Percentiles rank a stretch among this genome's conserved stretches.
Evolutionary conservation across 2,329 filamentous ascomycete species (phyloP).

Genomic region (Colletotrichum filicis): DNA sequence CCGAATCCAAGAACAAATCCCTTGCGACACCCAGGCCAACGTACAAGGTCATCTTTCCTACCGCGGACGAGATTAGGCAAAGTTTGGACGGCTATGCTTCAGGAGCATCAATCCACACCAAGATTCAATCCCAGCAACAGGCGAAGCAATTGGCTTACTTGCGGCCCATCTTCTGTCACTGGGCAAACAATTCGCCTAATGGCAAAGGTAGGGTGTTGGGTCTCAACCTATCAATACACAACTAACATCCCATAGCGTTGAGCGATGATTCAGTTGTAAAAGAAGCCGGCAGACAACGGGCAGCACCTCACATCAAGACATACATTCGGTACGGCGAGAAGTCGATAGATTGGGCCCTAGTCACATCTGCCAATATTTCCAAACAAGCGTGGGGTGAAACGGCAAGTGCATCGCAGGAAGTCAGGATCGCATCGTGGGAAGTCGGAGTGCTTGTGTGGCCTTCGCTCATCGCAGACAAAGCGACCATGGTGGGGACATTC

Average conservation of each 20-base stretch:
- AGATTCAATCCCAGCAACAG: conserved; percentile 76
- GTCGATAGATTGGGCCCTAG: conserved; percentile 82
- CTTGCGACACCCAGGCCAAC: conserved; percentile 49
- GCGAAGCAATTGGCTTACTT: conserved; percentile 80
- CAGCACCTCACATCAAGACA: conserved; percentile 90
- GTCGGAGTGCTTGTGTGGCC: conserved; percentile 88
- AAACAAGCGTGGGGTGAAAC: conserved; percentile 89
- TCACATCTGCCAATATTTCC: conserved; percentile 92
- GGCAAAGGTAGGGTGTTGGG: conserved; percentile 44
- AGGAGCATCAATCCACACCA: conserved; percentile 85
- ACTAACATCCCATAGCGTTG: conserved; percentile 41
- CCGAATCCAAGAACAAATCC: conserved; percentile 42
- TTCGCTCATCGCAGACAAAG: conserved; percentile 58
- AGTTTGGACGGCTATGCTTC: conserved; percentile 83
- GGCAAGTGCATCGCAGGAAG: conserved; percentile 64
- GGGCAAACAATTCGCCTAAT: conserved; percentile 70
- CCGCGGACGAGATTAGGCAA: conserved; percentile 78
- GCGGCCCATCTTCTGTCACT: conserved; percentile 77
- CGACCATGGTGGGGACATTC: conserved; percentile 77
- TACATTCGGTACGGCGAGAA: conserved; percentile 75
- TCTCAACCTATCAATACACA: too few species aligned
- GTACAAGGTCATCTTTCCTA: conserved; percentile 84
- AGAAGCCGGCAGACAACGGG: conserved; percentile 72
- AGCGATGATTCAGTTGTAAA: conserved; percentile 37
- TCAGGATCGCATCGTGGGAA: conserved; percentile 84